Evolutionary conservation across 192 early-diverging fungal species (phyloP).

Genomic region (Rhizophagus sp.): DNA sequence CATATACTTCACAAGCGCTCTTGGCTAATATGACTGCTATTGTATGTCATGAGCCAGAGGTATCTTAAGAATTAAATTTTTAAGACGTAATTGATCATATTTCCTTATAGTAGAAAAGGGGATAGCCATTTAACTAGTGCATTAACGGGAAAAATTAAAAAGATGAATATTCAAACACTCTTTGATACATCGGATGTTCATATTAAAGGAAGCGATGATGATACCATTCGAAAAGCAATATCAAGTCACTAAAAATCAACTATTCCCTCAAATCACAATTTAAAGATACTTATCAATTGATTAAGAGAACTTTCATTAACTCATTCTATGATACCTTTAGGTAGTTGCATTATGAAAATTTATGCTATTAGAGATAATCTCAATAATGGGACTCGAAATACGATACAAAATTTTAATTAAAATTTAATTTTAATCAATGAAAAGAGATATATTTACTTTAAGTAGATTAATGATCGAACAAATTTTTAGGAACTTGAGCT

Average conservation of each 20-base stretch:
- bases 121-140: constrained; percentile 80
- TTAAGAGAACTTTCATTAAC: constrained; percentile 97
- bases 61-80: constrained; percentile 20
- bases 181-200: constrained; percentile 95
- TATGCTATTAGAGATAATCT: constrained; percentile 99
- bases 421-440: constrained; percentile 3
- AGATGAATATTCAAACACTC: constrained; percentile 63
- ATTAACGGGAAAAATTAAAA: constrained; percentile 73
- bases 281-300: constrained; percentile 90
- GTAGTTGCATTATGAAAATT: constrained; percentile 99
- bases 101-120: constrained; percentile 50
- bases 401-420: constrained; percentile 88
- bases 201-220: constrained; percentile 40
- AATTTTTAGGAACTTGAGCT: constrained; percentile 69
- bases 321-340: constrained; percentile 98
- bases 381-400: constrained; percentile 97
- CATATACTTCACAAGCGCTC: constrained; percentile 98
- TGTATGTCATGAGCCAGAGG: constrained; percentile 99
- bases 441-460: neutral
- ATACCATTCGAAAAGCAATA: constrained; percentile 77
- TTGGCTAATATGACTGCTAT: constrained; percentile 98
- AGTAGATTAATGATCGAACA: neutral
- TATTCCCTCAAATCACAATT: constrained; percentile 61
- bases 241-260: constrained; percentile 68
- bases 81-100: too few relatives aligned